Evolutionary conservation across 306 rosid genomes (phyloP), one percentile per base, ranked within the genome.

Genomic region (Corylus heterophylla): DNA sequence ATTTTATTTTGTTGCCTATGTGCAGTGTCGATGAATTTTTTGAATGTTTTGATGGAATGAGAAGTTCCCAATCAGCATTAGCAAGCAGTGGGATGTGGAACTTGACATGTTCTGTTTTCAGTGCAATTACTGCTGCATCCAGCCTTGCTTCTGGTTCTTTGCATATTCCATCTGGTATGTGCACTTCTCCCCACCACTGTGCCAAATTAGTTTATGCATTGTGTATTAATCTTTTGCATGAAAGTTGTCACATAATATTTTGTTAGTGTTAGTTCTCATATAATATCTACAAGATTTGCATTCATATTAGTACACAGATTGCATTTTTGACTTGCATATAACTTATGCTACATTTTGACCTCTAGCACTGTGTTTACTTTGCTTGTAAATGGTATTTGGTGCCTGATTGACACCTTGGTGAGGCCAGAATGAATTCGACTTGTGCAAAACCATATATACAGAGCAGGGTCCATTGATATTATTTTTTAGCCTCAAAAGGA

Each of bases 81-180:
- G 97, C 97, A 81, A 89, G 82, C 91, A 92, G 98, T 79, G 98
- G 96, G 81, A 87, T 90, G 92, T 95, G 98, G 98, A 91, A 92
- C 74, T 93, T 97, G 98, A 93, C 96, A 3, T 82, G 89, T 86
- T 95, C 98, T 72, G 98, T 95, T 79, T 91, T 87, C 83, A 92
- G 90, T 86, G 97, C 98, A 72, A 95, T 95, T 83, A 95, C 97
- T 81, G 96, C 98, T 62, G 93, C 97, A 62, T 95, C 98, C 44
- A 93, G 82, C 87, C 98, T 95, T 86, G 98, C 98, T 88, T 87
- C 98, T 79, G 98, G 98, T 69, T 89, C 98, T 22, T 80, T 92
- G 88, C 88, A 85, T 74, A 81, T 90, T 82, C 87, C 93, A 47
- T 76, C 90, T 68, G 98, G 98, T 92, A 86, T 80, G 84, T 81